A percentile compares a stretch with the other conserved stretches of the same genome.
Conservation (phyloP, 2,329 filamentous ascomycete genomes). For the Venturiaceae sp. region DNA sequence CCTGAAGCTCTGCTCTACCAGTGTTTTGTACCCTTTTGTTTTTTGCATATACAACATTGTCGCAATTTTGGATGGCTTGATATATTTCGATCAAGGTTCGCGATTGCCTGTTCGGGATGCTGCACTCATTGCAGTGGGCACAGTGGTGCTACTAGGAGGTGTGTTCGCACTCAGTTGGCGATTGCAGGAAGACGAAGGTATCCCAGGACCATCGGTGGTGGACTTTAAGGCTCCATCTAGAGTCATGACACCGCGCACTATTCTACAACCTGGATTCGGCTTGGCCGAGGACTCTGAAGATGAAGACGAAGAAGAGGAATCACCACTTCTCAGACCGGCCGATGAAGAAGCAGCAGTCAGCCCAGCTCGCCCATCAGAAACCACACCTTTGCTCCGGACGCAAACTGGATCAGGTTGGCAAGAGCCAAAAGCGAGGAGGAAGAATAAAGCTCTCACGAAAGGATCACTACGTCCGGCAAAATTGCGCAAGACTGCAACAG, state of each 20-base stretch:
- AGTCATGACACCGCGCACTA: conserved; percentile 45
- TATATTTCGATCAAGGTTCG: conserved; percentile 89
- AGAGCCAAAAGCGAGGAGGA: not conserved
- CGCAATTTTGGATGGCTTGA: conserved; percentile 90
- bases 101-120: conserved; percentile 68
- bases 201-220: conserved; percentile 1
- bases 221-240: conserved; percentile 14
- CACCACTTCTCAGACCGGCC: conserved; percentile 10
- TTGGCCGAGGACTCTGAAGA: conserved; percentile 61
- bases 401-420: conserved; percentile 18
- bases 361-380: conserved; percentile 13
- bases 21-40: conserved; percentile 89
- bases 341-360: conserved; percentile 12
- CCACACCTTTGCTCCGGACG: conserved; percentile 25
- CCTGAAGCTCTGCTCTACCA: conserved; percentile 89
- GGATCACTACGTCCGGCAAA: conserved; percentile 1
- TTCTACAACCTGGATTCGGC: conserved; percentile 72
- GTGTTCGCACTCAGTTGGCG: conserved; percentile 92
- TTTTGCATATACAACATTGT: conserved; percentile 99
- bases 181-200: conserved; percentile 61
- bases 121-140: conserved; percentile 76
- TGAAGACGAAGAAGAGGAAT: conserved; percentile 34
- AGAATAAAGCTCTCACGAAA: not conserved
- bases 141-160: conserved; percentile 72
- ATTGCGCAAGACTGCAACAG: conserved; percentile 35